phyloP scores from a whole-genome alignment of 805 yeast genomes.

The Candida morakotiae region DNA sequence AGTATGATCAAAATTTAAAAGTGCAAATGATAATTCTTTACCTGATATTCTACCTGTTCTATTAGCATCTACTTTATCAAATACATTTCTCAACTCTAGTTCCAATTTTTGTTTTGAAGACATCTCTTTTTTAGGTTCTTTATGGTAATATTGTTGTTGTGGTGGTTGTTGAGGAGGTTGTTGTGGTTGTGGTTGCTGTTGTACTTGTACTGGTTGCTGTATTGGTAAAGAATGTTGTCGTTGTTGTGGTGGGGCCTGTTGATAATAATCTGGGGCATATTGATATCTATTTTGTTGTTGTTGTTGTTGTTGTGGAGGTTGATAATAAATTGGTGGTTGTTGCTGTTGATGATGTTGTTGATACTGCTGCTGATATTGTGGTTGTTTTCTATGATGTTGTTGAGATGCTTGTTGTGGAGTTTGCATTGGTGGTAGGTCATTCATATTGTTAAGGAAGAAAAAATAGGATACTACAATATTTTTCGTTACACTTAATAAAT shows the following conservation, averaged over 20 bases:
- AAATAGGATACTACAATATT: neutral
- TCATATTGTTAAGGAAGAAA: slow-evolving; percentile 9
- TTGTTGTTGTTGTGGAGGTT: slow-evolving; percentile 11
- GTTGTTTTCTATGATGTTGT: slow-evolving; percentile 11
- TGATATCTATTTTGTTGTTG: slow-evolving; percentile 8
- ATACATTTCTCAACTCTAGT: slow-evolving; percentile 44
- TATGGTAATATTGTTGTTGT: slow-evolving; percentile 5
- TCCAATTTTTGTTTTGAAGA: slow-evolving; percentile 41
- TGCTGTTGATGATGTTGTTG: slow-evolving; percentile 10
- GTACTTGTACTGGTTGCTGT: too few relatives aligned
- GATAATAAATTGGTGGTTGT: slow-evolving; percentile 9
- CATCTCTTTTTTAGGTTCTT: slow-evolving; percentile 3
- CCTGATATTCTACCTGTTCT: slow-evolving; percentile 53
- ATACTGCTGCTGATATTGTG: slow-evolving; percentile 9
- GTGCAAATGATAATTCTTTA: slow-evolving; percentile 53
- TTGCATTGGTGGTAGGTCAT: slow-evolving; percentile 43
- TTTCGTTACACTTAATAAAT: neutral
- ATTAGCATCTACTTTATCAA: slow-evolving; percentile 53
- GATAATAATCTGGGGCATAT: slow-evolving; percentile 9
- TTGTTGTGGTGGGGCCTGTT: slow-evolving; percentile 11
- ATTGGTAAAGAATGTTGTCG: too few relatives aligned
- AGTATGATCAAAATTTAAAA: slow-evolving; percentile 62
- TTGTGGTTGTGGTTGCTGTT: slow-evolving; percentile 11
- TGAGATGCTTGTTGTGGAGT: slow-evolving; percentile 43
- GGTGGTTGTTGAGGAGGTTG: slow-evolving; percentile 12